Evolutionary conservation across 805 yeast species (phyloP), one percentile per base, ranked within the genome.

Genomic region (Myxozyma mucilagina): DNA sequence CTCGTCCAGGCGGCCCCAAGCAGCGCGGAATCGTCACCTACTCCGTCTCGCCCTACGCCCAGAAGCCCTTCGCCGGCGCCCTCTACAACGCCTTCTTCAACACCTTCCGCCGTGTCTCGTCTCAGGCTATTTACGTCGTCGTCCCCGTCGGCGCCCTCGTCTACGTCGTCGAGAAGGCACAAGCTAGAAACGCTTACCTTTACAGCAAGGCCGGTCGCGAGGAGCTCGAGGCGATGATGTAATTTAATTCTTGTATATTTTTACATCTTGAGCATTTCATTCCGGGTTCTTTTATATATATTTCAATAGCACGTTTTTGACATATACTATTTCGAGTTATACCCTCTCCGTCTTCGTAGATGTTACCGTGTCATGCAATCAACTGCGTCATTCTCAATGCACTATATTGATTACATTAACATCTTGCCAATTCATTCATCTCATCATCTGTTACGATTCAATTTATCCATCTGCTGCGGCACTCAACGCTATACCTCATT

Each of bases 171-270:
- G 84, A 84, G 67, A 77, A 81, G 74, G 92, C 96, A 68, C 86
- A 90, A 80, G 91, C 87, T 49, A 47, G 56, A 32, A 77, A 93
- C 79, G 93, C 86, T 75, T 92, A 80, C 85, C 83, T 93, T 76
- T 93, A 93, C 84, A 91, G 97, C 78, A 93, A 93, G 83, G 98
- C 89, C 68, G 99, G 99, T 77, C 90, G 92, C 81, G 93, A 87
- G 82, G 97, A 93, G 75, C 84, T 93, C 74, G 93, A 83, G 76
- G 85, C 84, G 76, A 44, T 68, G 53, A 13, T 45, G 56, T 69
- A 70, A 62, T 34, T 18, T 29, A 16, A 14, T 13, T 20, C 51
- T 20, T n/a, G 16, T 47, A n/a, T 41, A 32, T 20, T 10, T 20
- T 20, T n/a, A 36, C 11, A n/a, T 14, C 14, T 7, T 11, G 2